Base-by-base conservation (phyloP, 108 stramenopile genomes). In the Discostella pseudostelligera region DNA sequence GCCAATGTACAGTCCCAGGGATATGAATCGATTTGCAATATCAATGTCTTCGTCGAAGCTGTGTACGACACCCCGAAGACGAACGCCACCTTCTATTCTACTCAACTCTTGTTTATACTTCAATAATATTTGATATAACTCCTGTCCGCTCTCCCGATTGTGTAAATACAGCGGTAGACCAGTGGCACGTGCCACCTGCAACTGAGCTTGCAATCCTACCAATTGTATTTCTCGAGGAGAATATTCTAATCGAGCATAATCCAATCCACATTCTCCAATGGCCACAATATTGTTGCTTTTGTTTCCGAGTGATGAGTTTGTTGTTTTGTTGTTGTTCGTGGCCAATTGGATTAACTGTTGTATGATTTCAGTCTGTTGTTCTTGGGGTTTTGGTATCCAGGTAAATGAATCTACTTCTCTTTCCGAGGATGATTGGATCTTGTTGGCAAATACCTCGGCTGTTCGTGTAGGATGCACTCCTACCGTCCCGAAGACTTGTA, bases 391-490 rank as follows among this genome's bases (percentile, higher is more conserved):
- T 46, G 42, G 77, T 28, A 0, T 67, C 72, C 65, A 83, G 6
- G 4, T 40, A 5, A 2, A 21, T 21, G 32, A 46, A 21, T 43
- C 73, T 9, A 17, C 56, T 35, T 71, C 60, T 10, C 21, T 46
- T 29, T 59, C 45, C 22, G 29, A 39, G 20, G 21, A 61, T 0
- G 72, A 21, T 39, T 1, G 8, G 8, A 13, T 26, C n/a, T 40
- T 40, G 54, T 80, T 74, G n/a, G 73, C 84, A 69, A 89, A 89
- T 60, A 86, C 90, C 69, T 94, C 89, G 32, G 57, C 68, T 67
- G 90, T 93, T 48, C 96, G 84, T 8, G 96, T 96, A 17, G 98
- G 98, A 70, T 98, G 98, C 20, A 98, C 87, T 12, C 98, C 98
- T 16, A 92, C 89, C 35, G 98, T 98, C 46, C 81, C 81, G 25